A percentile compares a stretch with the other conserved stretches of the same genome.
Evolutionary conservation across 2,329 filamentous ascomycete species (phyloP).

Genomic region (Blastomyces silverae): DNA sequence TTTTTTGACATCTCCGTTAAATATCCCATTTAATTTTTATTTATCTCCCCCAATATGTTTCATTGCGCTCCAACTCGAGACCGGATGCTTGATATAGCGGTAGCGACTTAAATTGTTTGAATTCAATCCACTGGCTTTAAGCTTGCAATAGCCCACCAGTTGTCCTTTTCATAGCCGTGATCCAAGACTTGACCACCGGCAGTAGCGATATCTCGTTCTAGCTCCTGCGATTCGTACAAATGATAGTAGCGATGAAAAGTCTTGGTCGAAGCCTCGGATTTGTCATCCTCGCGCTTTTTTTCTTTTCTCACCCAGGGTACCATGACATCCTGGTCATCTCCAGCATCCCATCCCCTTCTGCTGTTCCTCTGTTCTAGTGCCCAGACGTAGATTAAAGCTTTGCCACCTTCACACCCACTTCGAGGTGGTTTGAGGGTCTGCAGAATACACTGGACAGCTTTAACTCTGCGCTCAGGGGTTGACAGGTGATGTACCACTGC

Average conservation of each 20-base stretch:
- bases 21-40: slow-evolving; percentile 12
- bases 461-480: slow-evolving; percentile 62
- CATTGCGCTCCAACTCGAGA: slow-evolving; percentile 15
- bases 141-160: slow-evolving; percentile 83
- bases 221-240: slow-evolving; percentile 76
- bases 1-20: slow-evolving; percentile 14
- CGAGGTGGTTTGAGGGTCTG: slow-evolving; percentile 49
- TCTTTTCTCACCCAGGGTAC: slow-evolving; percentile 81
- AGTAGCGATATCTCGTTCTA: slow-evolving; percentile 68
- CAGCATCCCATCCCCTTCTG: slow-evolving; percentile 80
- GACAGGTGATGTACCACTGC: slow-evolving; percentile 93
- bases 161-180: slow-evolving; percentile 90
- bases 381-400: slow-evolving; percentile 84
- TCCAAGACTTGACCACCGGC: slow-evolving; percentile 71
- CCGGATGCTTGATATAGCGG: slow-evolving; percentile 6
- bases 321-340: slow-evolving; percentile 79
- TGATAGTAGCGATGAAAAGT: slow-evolving; percentile 92
- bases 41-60: slow-evolving; percentile 13
- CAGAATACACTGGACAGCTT: slow-evolving; percentile 66
- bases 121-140: slow-evolving; percentile 21
- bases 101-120: slow-evolving; percentile 11
- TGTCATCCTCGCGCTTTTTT: slow-evolving; percentile 23
- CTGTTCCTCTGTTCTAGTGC: slow-evolving; percentile 85
- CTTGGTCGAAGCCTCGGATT: slow-evolving; percentile 31
- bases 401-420: slow-evolving; percentile 45